A percentile compares a stretch with the other conserved stretches of the same genome.
phyloP scores from a whole-genome alignment of 2,329 filamentous ascomycete genomes.

The Curvularia sp. region DNA sequence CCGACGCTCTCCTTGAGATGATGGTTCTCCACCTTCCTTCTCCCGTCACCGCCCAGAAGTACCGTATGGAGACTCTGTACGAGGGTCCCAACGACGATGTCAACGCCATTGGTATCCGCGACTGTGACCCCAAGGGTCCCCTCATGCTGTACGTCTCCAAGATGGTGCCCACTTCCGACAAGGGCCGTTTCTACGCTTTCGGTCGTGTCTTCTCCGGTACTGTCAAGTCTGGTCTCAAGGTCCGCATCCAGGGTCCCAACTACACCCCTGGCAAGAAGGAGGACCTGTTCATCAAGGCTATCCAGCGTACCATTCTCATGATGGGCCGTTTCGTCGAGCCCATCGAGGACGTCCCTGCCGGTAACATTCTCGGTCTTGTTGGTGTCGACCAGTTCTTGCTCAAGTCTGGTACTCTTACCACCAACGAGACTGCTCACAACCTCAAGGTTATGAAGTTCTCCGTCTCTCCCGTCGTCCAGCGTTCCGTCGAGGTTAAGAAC shows the following conservation, averaged over 20 bases:
- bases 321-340: conserved; percentile 99
- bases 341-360: conserved; percentile 97
- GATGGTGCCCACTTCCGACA: conserved; percentile 99
- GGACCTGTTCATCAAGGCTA: conserved; percentile 98
- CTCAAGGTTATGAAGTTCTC: conserved; percentile 99
- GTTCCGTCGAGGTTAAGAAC: conserved; percentile 99
- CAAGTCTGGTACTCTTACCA: conserved; percentile 99
- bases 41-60: conserved; percentile 92
- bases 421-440: conserved; percentile 97
- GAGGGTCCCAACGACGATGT: conserved; percentile 95
- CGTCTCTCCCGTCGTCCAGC: conserved; percentile 97
- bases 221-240: conserved; percentile 96
- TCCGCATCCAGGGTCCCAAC: conserved; percentile 99
- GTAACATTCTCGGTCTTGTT: conserved; percentile 99
- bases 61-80: conserved; percentile 98
- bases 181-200: conserved; percentile 99
- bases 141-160: conserved; percentile 99
- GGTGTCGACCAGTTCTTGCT: conserved; percentile 99
- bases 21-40: conserved; percentile 99
- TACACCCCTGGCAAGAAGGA: conserved; percentile 98
- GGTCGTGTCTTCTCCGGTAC: conserved; percentile 99
- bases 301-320: conserved; percentile 99
- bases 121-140: conserved; percentile 96
- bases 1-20: conserved; percentile 99
- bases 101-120: conserved; percentile 93